These are phyloP conservation scores for Cinnamomum micranthum DNA, from an alignment of 164 flowering plant genomes.

Conservation along the genomic window DNA sequence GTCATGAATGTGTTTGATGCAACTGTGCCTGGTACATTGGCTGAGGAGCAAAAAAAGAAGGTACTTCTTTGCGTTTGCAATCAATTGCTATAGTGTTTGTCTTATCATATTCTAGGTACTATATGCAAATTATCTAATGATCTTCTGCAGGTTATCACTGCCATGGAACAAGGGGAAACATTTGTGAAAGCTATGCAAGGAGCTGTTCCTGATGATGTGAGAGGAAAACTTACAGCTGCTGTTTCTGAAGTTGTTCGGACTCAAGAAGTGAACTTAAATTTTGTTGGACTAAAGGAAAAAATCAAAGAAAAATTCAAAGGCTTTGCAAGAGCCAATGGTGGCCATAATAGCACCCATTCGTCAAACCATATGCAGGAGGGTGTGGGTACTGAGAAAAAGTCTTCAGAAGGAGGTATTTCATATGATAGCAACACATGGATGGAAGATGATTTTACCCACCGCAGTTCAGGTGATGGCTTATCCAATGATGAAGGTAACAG, in stretches of 20 bases:
- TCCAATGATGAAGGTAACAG: conserved; percentile 22
- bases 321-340: conserved; percentile 27
- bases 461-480: conserved; percentile 17
- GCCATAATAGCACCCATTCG: conserved; percentile 21
- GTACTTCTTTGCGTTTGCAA: conserved; percentile 29
- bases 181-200: conserved; percentile 83
- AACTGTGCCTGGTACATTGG: conserved; percentile 72
- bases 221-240: conserved; percentile 77
- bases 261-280: conserved; percentile 45
- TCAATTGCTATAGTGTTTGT: neutral
- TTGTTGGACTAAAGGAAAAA: conserved; percentile 39
- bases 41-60: conserved; percentile 76
- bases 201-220: conserved; percentile 96
- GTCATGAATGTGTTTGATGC: conserved; percentile 92
- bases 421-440: conserved; percentile 1
- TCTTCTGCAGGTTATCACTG: conserved; percentile 64
- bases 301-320: conserved; percentile 31
- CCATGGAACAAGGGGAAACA: conserved; percentile 85
- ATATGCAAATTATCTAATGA: neutral
- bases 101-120: neutral
- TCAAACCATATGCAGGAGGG: conserved; percentile 23
- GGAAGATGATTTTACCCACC: neutral
- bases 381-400: conserved; percentile 1
- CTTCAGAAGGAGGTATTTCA: conserved; percentile 4
- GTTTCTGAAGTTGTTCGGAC: conserved; percentile 60